Evolutionary conservation across 2,329 filamentous ascomycete species (phyloP).

Genomic region (Aspergillus bombycis): DNA sequence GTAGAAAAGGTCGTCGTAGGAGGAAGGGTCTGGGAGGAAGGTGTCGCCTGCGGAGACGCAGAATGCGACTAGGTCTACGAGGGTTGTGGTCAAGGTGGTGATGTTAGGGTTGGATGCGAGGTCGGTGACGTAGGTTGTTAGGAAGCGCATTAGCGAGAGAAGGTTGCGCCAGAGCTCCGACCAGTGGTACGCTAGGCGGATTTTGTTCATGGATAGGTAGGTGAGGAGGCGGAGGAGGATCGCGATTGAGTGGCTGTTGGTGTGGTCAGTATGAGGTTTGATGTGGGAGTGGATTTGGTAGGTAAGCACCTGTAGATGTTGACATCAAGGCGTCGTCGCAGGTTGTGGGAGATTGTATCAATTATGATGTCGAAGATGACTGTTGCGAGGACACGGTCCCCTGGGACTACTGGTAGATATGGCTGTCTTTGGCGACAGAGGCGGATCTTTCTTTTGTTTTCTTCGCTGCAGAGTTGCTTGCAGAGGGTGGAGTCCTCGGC

Average conservation of each 20-base stretch:
- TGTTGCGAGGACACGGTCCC: constrained; percentile 73
- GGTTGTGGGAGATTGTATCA: constrained; percentile 91
- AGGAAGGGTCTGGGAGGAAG: constrained; percentile 82
- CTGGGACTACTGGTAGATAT: constrained; percentile 73
- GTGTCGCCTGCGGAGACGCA: constrained; percentile 84
- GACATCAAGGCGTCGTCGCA: constrained; percentile 81
- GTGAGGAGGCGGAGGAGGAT: constrained; percentile 82
- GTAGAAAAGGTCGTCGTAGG: constrained; percentile 97
- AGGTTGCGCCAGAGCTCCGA: constrained; percentile 90
- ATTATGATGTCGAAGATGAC: constrained; percentile 83
- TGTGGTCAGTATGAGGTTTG: constrained; percentile 5
- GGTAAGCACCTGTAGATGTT: constrained; percentile 71
- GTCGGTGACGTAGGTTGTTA: constrained; percentile 82
- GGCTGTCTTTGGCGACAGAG: constrained; percentile 89
- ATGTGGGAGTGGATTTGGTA: neutral
- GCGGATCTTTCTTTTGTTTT: constrained; percentile 73
- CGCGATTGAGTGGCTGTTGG: constrained; percentile 67
- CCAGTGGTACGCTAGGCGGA: constrained; percentile 88
- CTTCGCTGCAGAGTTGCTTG: constrained; percentile 81
- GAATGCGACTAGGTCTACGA: constrained; percentile 81
- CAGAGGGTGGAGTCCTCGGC: constrained; percentile 82
- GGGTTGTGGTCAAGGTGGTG: constrained; percentile 72
- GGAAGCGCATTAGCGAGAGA: constrained; percentile 83
- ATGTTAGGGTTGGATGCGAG: constrained; percentile 70
- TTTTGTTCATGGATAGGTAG: constrained; percentile 79